phyloP scores from a whole-genome alignment of 805 yeast species.

The Blastobotrys americana region DNA sequence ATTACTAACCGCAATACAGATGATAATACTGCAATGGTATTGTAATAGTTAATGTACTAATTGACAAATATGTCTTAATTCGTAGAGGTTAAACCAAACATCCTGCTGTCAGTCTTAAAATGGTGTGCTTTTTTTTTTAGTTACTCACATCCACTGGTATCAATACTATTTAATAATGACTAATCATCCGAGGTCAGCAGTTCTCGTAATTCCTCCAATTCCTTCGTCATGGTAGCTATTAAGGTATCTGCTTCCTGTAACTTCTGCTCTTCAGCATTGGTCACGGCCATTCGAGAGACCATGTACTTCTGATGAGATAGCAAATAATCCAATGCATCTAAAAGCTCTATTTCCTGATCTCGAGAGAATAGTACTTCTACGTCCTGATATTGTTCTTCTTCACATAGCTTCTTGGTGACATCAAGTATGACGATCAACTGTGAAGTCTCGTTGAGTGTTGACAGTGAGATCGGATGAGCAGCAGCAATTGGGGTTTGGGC shows the following conservation, averaged over 20 bases:
- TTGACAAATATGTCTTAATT: too few species aligned
- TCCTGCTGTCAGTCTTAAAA: too few species aligned
- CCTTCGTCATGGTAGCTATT: constrained; percentile 41
- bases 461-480: constrained; percentile 43
- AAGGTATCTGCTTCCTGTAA: constrained; percentile 43
- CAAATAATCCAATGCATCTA: constrained; percentile 58
- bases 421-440: constrained; percentile 62
- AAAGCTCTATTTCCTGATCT: constrained; percentile 43
- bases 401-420: constrained; percentile 45
- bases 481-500: too few species aligned
- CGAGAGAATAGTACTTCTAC: constrained; percentile 28
- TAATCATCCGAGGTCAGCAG: constrained; percentile 4
- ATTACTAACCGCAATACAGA: constrained; percentile 17
- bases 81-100: too few species aligned
- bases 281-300: constrained; percentile 57
- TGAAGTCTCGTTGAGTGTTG: constrained; percentile 53
- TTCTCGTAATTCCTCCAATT: constrained; percentile 38
- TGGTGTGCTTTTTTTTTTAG: too few species aligned
- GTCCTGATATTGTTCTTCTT: constrained; percentile 28
- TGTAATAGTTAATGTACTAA: too few species aligned
- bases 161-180: not conserved
- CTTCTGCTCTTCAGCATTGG: constrained; percentile 58
- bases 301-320: constrained; percentile 82
- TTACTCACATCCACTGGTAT: too few species aligned
- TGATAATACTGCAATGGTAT: too few species aligned